Percentiles rank a stretch among this genome's conserved stretches.
Conservation (phyloP, 2,329 filamentous ascomycete species). For the Dendrostoma leiphaemia region DNA sequence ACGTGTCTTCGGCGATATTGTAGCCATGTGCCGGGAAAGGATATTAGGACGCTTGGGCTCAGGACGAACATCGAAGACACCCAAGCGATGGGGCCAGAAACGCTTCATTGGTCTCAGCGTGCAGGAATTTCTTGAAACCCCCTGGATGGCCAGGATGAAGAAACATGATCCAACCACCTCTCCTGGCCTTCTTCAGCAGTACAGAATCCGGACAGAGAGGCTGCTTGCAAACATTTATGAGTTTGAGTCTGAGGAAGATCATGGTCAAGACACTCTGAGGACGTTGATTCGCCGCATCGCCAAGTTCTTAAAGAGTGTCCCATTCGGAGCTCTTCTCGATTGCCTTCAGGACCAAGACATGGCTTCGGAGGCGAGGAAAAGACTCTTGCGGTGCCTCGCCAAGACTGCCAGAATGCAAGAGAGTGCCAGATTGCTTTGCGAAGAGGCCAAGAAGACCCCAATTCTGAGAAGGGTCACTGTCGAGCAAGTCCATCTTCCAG, state of each 20-base stretch:
- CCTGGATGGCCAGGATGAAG: neutral
- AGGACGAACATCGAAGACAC: neutral
- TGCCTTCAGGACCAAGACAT: neutral
- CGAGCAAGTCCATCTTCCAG: conserved; percentile 28
- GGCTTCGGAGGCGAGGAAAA: neutral
- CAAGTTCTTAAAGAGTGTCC: neutral
- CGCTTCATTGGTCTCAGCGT: neutral
- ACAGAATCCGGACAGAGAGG: neutral
- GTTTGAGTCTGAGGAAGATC: neutral
- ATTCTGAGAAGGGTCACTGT: conserved; percentile 29
- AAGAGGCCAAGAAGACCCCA: conserved; percentile 28
- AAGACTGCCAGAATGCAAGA: conserved; percentile 38
- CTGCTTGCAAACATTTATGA: neutral
- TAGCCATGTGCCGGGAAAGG: conserved; percentile 3
- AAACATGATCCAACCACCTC: neutral
- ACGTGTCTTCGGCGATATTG: conserved; percentile 2
- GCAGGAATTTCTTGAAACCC: neutral
- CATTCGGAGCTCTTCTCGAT: neutral
- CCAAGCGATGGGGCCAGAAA: neutral
- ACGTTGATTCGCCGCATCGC: neutral
- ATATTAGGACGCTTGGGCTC: conserved; percentile 6
- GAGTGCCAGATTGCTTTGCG: conserved; percentile 31
- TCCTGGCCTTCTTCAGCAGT: neutral
- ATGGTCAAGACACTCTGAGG: neutral
- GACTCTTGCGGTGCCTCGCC: conserved; percentile 22